Base-by-base conservation (phyloP, 164 flowering plant genomes). In the Tetrastigma voinierianum region DNA sequence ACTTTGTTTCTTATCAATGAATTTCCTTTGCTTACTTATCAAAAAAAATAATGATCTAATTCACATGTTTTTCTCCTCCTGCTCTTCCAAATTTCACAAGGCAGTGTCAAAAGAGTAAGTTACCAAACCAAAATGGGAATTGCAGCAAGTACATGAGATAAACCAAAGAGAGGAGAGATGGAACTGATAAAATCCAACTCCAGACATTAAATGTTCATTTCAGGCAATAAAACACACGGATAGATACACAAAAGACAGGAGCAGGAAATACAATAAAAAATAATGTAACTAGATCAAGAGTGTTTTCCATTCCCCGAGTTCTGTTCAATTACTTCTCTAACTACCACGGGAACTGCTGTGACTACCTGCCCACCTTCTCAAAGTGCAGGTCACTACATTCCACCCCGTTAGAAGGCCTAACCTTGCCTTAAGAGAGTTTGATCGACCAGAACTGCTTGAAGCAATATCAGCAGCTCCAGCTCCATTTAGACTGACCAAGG, bases 291-390 rank as follows among this genome's bases (percentile, higher is more conserved):
- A 70, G 40, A 43, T 15, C 17, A 54, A 55, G 9, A 6, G 11
- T 19, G 24, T 12, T 46, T 51, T 20, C 16, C 66, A 58, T 19
- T 53, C 14, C 46, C 25, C 21, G 3, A 44, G 17, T 46, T 48
- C 4, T 16, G 7, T 59, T 59, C 47, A 23, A 7, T 44, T 61
- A 67, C 61, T 46, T 47, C 19, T 20, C 70, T 72, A 74, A 72
- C 43, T 67, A 66, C 70, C 66, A 5, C 78, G 66, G 7, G 80
- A 74, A 64, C 74, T 73, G 65, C 75, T 65, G 46, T 67, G 76
- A 62, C 78, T 72, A 72, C 78, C 72, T 43, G 87, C 76, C 86
- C 89, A 87, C 69, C 86, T 84, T 70, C 84, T 81, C 73, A 87
- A 71, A 21, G 90, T 84, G 78, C 80, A 83, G 40, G 85, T 85